phyloP scores from a whole-genome alignment of 2,329 filamentous ascomycete species.

The Diaporthe capsici region DNA sequence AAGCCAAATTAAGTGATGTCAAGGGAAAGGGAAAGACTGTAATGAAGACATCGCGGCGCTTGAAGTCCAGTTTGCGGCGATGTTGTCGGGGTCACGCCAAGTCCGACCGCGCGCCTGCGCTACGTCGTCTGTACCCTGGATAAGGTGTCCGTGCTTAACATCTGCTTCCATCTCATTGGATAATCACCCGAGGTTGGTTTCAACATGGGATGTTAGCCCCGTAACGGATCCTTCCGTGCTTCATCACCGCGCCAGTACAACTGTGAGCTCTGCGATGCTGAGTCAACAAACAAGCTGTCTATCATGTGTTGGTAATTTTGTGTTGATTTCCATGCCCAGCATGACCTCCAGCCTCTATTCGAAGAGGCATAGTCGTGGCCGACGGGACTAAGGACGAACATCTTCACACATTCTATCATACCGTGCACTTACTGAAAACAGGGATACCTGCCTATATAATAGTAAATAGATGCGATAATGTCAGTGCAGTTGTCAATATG shows the following conservation, averaged over 20 bases:
- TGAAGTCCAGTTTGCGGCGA: not conserved
- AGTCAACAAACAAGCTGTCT: not conserved
- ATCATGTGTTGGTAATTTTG: not conserved
- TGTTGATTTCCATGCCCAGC: not conserved
- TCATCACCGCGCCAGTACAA: too few relatives aligned
- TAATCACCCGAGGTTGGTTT: not conserved
- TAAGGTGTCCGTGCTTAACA: slow-evolving; percentile 3
- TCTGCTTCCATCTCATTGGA: not conserved
- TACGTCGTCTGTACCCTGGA: not conserved
- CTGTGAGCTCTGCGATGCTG: not conserved
- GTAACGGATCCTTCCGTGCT: not conserved
- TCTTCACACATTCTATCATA: too few relatives aligned
- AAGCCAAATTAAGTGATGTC: not conserved
- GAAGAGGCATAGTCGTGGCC: too few relatives aligned
- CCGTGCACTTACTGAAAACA: too few relatives aligned
- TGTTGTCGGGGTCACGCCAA: not conserved
- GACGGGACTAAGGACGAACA: too few relatives aligned
- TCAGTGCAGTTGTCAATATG: too few relatives aligned
- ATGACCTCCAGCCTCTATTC: too few relatives aligned
- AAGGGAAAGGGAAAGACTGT: not conserved
- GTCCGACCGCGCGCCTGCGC: slow-evolving; percentile 22
- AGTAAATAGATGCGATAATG: too few relatives aligned
- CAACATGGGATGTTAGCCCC: not conserved
- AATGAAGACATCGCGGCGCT: not conserved
- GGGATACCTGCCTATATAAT: too few relatives aligned